phyloP scores from a whole-genome alignment of 192 early-diverging fungal genomes.

The Backusella liffmaniae region DNA sequence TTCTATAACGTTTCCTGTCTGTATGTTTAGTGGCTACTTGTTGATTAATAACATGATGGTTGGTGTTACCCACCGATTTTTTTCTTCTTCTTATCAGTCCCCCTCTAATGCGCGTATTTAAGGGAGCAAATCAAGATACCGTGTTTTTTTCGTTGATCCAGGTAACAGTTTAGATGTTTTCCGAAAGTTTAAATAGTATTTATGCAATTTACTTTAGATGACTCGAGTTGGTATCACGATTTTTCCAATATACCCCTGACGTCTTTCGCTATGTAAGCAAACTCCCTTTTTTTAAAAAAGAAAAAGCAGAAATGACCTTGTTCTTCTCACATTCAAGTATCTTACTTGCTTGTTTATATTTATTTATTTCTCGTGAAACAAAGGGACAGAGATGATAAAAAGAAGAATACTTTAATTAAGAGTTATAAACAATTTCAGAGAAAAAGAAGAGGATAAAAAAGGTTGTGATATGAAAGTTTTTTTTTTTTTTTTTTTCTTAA shows the following conservation, averaged over 20 bases:
- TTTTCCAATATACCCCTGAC: too few relatives aligned
- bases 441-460: not conserved
- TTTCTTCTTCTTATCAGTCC: not conserved
- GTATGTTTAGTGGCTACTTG: conserved; percentile 70
- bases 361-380: not conserved
- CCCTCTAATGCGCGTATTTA: not conserved
- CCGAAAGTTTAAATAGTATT: not conserved
- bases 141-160: not conserved
- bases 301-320: not conserved
- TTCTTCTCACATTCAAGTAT: not conserved
- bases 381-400: not conserved
- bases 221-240: too few relatives aligned
- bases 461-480: not conserved
- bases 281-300: conserved; percentile 44
- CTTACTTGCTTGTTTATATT: not conserved
- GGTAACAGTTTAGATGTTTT: not conserved
- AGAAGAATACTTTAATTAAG: conserved; percentile 16
- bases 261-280: too few relatives aligned
- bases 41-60: conserved; percentile 96
- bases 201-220: too few relatives aligned
- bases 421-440: conserved; percentile 3
- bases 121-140: not conserved
- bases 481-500: not conserved
- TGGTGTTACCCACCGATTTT: conserved; percentile 95
- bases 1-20: not conserved